Percentiles rank a stretch among this genome's conserved stretches.
phyloP scores from a whole-genome alignment of 2,329 filamentous ascomycete genomes.

The Tolypocladium paradoxum region DNA sequence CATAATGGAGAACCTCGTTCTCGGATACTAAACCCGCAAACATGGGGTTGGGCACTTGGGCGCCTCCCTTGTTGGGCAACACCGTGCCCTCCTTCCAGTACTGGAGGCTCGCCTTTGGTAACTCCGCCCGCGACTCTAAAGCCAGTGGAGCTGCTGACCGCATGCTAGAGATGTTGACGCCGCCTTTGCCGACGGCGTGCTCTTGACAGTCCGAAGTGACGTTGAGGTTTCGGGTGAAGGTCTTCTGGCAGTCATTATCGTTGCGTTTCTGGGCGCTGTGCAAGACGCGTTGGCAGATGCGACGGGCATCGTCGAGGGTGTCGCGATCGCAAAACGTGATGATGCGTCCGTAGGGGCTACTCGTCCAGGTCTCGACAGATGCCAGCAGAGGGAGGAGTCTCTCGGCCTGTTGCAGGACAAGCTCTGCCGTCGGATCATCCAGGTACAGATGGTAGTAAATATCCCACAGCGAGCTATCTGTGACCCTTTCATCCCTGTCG shows the following conservation, averaged over 20 bases:
- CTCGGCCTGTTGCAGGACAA: constrained; percentile 29
- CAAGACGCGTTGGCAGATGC: constrained; percentile 23
- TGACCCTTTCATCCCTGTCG: constrained; percentile 21
- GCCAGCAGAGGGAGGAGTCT: constrained; percentile 29
- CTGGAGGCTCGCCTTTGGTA: constrained; percentile 12
- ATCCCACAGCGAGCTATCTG: constrained; percentile 32
- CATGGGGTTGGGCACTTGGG: constrained; percentile 32
- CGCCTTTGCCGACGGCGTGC: constrained; percentile 9
- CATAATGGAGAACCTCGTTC: constrained; percentile 32
- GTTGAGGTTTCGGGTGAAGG: constrained; percentile 9
- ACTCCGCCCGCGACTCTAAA: constrained; percentile 11
- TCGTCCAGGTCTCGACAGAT: constrained; percentile 32
- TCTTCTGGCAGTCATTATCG: constrained; percentile 2
- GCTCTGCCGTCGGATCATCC: constrained; percentile 19
- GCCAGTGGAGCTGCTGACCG: constrained; percentile 28
- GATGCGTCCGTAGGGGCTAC: constrained; percentile 28
- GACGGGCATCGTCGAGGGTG: constrained; percentile 30
- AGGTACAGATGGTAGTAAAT: constrained; percentile 45
- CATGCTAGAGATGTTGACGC: constrained; percentile 15
- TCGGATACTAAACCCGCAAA: constrained; percentile 25
- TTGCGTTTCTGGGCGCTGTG: constrained; percentile 8
- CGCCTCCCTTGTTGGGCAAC: constrained; percentile 7
- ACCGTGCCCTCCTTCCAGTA: constrained; percentile 26
- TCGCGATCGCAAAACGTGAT: constrained; percentile 37
- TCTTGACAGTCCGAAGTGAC: constrained; percentile 8